These are phyloP conservation scores for Aspergillus funiculosus DNA, from an alignment of 495 filamentous ascomycete genomes.

Conservation along the genomic window DNA sequence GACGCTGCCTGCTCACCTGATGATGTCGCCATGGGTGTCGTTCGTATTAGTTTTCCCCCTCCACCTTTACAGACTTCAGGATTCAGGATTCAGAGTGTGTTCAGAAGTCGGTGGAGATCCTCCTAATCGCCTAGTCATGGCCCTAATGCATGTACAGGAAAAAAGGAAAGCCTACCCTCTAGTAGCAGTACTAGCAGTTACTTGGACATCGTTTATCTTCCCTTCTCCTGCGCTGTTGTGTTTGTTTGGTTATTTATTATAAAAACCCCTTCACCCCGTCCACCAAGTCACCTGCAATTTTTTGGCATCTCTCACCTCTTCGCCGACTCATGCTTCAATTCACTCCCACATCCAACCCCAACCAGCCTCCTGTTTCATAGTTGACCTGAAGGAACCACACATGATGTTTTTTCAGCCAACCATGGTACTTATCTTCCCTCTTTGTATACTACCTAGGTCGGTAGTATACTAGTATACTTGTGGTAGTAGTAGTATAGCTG, in stretches of 20 bases:
- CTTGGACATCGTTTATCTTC: too few relatives aligned
- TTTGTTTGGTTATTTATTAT: slow-evolving; percentile 1
- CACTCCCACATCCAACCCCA: slow-evolving; percentile 4
- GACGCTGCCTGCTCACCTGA: slow-evolving; percentile 19
- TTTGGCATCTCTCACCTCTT: slow-evolving; percentile 3
- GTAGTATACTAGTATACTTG: too few relatives aligned
- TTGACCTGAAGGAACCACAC: slow-evolving; percentile 2
- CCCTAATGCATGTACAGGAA: slow-evolving; percentile 20
- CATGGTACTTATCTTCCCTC: slow-evolving; percentile 1
- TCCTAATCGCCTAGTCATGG: slow-evolving; percentile 7
- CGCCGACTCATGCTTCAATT: slow-evolving; percentile 8
- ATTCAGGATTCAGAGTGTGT: too few relatives aligned
- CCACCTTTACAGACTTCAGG: slow-evolving; percentile 2
- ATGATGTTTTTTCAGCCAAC: slow-evolving; percentile 10
- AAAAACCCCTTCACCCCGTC: slow-evolving; percentile 6
- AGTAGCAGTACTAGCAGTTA: too few relatives aligned
- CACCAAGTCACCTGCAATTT: slow-evolving; percentile 4
- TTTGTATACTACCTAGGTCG: background rate
- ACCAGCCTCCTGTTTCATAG: slow-evolving; percentile 7
- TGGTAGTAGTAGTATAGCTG: too few relatives aligned
- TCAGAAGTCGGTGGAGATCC: slow-evolving; percentile 10
- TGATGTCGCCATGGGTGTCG: slow-evolving; percentile 19
- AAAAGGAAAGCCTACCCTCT: slow-evolving; percentile 3
- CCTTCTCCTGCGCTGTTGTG: too few relatives aligned
- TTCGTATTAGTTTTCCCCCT: slow-evolving; percentile 17